phyloP scores from a whole-genome alignment of 2,329 filamentous ascomycete species.

The Knufia fluminis region DNA sequence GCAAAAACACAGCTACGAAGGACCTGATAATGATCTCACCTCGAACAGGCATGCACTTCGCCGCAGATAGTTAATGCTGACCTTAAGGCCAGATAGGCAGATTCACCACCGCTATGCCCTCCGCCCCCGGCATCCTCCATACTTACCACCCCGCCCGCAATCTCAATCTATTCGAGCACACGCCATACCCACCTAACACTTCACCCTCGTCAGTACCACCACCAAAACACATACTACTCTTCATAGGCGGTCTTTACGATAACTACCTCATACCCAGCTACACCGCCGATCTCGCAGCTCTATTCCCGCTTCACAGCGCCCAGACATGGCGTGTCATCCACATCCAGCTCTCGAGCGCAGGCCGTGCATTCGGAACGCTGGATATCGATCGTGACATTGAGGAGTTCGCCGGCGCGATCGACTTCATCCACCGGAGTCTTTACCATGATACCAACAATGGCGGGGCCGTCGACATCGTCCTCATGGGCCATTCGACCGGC shows the following conservation, averaged over 20 bases:
- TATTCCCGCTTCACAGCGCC: slow-evolving; percentile 28
- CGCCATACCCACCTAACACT: neutral
- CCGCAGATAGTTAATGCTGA: no score
- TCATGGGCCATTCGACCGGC: slow-evolving; percentile 62
- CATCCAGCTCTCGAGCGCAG: slow-evolving; percentile 44
- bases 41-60: no score
- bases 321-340: slow-evolving; percentile 44
- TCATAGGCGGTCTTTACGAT: slow-evolving; percentile 51
- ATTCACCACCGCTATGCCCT: neutral
- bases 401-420: slow-evolving; percentile 44
- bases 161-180: slow-evolving; percentile 20
- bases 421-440: slow-evolving; percentile 36
- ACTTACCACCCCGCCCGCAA: slow-evolving; percentile 15
- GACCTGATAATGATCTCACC: no score
- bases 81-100: no score
- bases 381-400: slow-evolving; percentile 45
- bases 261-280: slow-evolving; percentile 48
- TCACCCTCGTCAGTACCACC: neutral
- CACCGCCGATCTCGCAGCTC: slow-evolving; percentile 38
- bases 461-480: slow-evolving; percentile 29
- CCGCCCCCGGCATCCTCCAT: slow-evolving; percentile 11
- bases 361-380: slow-evolving; percentile 46
- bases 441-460: neutral
- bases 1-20: no score
- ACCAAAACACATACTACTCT: slow-evolving; percentile 43